A percentile compares a stretch with the other conserved stretches of the same genome.
Conservation (phyloP, 768 basidiomycete genomes). For the Kwoniella bestiolae region DNA sequence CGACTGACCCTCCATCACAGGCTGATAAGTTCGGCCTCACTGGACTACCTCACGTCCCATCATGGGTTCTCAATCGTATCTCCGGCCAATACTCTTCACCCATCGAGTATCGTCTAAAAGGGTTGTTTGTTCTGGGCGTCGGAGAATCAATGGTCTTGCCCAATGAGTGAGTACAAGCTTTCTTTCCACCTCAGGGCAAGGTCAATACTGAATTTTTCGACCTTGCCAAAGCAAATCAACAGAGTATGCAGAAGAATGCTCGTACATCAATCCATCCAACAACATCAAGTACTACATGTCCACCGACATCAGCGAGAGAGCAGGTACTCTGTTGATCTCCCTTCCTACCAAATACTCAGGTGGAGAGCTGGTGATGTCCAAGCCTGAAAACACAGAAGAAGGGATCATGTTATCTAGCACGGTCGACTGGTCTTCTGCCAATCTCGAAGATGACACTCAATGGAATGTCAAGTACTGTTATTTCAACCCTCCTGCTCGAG, state of each 20-base stretch:
- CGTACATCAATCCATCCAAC: background rate
- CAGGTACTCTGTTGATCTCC: background rate
- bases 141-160: background rate
- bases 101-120: background rate
- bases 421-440: background rate
- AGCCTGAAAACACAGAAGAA: background rate
- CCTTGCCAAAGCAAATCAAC: background rate
- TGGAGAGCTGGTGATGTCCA: background rate
- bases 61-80: background rate
- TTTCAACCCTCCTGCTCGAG: background rate
- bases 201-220: background rate
- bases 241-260: background rate
- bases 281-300: background rate
- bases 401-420: background rate
- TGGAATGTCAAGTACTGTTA: background rate
- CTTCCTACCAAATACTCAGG: background rate
- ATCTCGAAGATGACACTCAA: background rate
- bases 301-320: background rate
- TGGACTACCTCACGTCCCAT: background rate
- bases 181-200: background rate
- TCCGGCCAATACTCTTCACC: background rate
- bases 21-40: background rate
- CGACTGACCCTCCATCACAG: background rate
- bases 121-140: background rate
- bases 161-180: background rate